phyloP scores from a whole-genome alignment of 768 basidiomycete species.

The Cystofilobasidium capitatum region DNA sequence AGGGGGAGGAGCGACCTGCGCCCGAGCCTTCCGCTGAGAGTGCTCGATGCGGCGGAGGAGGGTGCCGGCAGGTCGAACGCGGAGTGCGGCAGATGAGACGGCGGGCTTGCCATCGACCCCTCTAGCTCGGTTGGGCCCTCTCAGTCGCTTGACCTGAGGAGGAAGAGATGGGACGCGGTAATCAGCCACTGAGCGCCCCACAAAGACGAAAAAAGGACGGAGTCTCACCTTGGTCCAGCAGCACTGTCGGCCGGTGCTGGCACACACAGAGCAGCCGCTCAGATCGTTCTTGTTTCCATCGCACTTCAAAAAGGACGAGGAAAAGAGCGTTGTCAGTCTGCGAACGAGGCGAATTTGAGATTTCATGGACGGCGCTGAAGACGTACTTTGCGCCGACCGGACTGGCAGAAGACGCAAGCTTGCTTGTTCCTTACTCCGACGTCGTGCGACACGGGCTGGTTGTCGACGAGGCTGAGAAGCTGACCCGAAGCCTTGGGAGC shows the following conservation, averaged over 20 bases:
- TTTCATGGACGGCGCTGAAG: not conserved
- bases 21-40: not conserved
- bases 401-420: conserved; percentile 7
- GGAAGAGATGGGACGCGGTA: too few relatives aligned
- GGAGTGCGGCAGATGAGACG: not conserved
- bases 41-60: not conserved
- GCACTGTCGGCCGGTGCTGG: not conserved
- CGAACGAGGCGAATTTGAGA: not conserved
- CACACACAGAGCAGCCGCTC: not conserved
- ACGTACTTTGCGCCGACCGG: not conserved
- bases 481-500: not conserved
- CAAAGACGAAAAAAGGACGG: not conserved
- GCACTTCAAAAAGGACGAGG: not conserved
- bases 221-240: conserved; percentile 1
- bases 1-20: not conserved
- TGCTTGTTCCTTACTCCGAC: not conserved
- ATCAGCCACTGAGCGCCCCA: not conserved
- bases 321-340: not conserved
- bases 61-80: not conserved
- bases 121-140: not conserved
- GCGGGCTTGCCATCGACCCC: not conserved
- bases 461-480: not conserved
- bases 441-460: not conserved
- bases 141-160: not conserved
- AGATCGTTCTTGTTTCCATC: conserved; percentile 2